Percentiles rank a stretch among this genome's conserved stretches.
These are phyloP conservation scores for Zygotorulaspora chibaensis DNA, from an alignment of 805 yeast species.

Conservation along the genomic window DNA sequence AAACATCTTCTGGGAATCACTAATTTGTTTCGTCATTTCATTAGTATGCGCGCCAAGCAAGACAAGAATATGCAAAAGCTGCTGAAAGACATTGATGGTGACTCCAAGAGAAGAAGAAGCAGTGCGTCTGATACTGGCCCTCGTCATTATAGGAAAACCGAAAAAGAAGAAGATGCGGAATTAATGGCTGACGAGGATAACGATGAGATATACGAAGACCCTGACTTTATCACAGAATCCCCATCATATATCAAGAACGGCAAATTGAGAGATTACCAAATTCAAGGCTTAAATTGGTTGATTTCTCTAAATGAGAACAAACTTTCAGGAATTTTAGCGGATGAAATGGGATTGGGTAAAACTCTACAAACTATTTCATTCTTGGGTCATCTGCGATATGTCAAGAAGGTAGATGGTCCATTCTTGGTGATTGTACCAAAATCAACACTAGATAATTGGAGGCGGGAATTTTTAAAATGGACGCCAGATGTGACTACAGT, in stretches of 20 bases:
- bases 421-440: conserved; percentile 90
- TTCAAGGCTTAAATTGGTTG: conserved; percentile 95
- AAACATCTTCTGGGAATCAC: conserved; percentile 77
- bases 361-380: conserved; percentile 93
- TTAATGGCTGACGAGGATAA: conserved; percentile 72
- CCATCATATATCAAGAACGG: conserved; percentile 76
- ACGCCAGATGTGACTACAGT: conserved; percentile 88
- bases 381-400: conserved; percentile 78
- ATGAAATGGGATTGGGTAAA: conserved; percentile 97
- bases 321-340: conserved; percentile 90
- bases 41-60: conserved; percentile 72
- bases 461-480: conserved; percentile 91
- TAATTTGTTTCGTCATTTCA: conserved; percentile 82
- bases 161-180: conserved; percentile 94
- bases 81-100: conserved; percentile 52
- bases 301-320: conserved; percentile 82
- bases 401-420: conserved; percentile 80
- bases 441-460: conserved; percentile 94
- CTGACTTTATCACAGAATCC: conserved; percentile 77
- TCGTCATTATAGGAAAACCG: conserved; percentile 75
- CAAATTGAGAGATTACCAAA: conserved; percentile 79
- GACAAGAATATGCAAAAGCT: conserved; percentile 66
- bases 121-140: conserved; percentile 25
- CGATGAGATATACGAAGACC: conserved; percentile 41
- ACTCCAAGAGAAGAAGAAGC: conserved; percentile 39